A percentile compares a stretch with the other conserved stretches of the same genome.
phyloP scores from a whole-genome alignment of 1,139 yeast genomes.

The Yamadazyma sp. region DNA sequence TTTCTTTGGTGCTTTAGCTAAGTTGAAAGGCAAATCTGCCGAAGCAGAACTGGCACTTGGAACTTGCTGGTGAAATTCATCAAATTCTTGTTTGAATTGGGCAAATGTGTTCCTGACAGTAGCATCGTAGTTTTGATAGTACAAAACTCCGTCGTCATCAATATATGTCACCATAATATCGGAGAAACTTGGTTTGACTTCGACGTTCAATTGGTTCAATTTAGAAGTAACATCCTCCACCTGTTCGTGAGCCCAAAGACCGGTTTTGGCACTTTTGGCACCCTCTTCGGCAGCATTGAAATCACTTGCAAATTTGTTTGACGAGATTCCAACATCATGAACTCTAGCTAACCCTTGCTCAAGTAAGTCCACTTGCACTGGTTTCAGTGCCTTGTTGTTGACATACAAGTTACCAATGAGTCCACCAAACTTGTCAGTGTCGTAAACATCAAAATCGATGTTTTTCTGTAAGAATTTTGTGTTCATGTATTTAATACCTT shows the following conservation, averaged over 20 bases:
- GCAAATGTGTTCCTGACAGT: constrained; percentile 35
- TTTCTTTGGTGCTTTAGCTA: constrained; percentile 48
- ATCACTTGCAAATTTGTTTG: constrained; percentile 54
- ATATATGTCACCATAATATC: constrained; percentile 66
- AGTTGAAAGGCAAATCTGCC: constrained; percentile 48
- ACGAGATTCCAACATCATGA: constrained; percentile 65
- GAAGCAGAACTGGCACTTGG: constrained; percentile 40
- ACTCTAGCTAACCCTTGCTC: constrained; percentile 63
- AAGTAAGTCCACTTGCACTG: constrained; percentile 63
- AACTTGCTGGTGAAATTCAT: constrained; percentile 41
- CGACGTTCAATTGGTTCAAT: constrained; percentile 23
- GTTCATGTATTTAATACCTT: constrained; percentile 56
- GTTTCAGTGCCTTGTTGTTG: constrained; percentile 47
- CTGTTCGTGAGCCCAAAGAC: constrained; percentile 62
- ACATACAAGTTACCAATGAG: constrained; percentile 72
- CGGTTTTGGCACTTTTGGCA: constrained; percentile 57
- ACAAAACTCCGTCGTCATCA: constrained; percentile 45
- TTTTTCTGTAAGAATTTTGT: constrained; percentile 68
- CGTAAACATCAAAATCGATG: constrained; percentile 66
- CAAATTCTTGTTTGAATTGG: constrained; percentile 47
- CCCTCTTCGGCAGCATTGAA: constrained; percentile 60
- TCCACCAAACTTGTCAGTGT: constrained; percentile 76
- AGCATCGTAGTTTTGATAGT: constrained; percentile 49
- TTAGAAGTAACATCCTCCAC: constrained; percentile 30
- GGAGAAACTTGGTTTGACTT: constrained; percentile 49